These are phyloP conservation scores for Pseudocercospora fuligena DNA, from an alignment of 2,329 filamentous ascomycete species.

Conservation along the genomic window DNA sequence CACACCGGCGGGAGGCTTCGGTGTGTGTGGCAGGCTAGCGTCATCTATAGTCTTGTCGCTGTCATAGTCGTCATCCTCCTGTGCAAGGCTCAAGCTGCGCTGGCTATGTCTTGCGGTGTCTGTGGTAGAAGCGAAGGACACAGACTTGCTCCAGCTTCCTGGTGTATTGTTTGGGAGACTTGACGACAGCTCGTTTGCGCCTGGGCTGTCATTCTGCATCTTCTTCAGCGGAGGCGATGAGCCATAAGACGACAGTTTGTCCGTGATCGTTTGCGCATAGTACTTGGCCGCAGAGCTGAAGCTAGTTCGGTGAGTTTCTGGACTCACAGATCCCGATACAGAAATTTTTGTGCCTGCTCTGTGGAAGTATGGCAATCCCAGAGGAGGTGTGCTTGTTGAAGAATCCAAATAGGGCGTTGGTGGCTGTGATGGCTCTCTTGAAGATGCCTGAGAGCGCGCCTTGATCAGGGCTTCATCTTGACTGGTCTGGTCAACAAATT, in stretches of 20 bases:
- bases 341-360: constrained; percentile 32
- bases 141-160: constrained; percentile 53
- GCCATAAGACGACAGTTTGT: constrained; percentile 39
- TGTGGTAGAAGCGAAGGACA: constrained; percentile 44
- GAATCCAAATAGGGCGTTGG: constrained; percentile 39
- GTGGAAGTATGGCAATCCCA: constrained; percentile 30
- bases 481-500: constrained; percentile 16
- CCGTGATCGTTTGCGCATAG: constrained; percentile 42
- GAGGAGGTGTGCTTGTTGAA: constrained; percentile 36
- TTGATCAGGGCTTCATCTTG: constrained; percentile 27
- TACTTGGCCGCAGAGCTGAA: constrained; percentile 41
- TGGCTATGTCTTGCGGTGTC: constrained; percentile 36
- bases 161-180: constrained; percentile 39
- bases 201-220: constrained; percentile 32
- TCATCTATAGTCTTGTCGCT: constrained; percentile 45
- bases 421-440: constrained; percentile 36
- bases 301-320: constrained; percentile 40
- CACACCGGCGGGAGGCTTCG: constrained; percentile 43
- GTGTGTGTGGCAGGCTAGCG: constrained; percentile 39
- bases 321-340: constrained; percentile 38
- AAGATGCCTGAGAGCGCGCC: constrained; percentile 31
- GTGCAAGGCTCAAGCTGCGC: constrained; percentile 36
- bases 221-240: constrained; percentile 39
- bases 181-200: constrained; percentile 35
- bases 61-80: constrained; percentile 39